Base-by-base conservation (phyloP, 2,329 filamentous ascomycete genomes). In the Talaromyces sp. region DNA sequence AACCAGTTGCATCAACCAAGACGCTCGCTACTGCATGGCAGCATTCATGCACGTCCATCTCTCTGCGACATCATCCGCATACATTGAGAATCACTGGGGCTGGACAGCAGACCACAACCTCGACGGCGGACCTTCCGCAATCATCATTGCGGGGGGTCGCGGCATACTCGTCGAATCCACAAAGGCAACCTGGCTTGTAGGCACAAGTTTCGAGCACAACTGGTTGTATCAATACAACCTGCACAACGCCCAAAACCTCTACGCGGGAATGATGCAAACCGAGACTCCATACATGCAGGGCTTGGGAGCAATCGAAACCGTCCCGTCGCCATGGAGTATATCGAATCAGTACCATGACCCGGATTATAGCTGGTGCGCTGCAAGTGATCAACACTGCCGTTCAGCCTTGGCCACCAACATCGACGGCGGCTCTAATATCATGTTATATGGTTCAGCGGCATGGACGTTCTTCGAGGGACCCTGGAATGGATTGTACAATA, bases 71-170 rank as follows among this genome's bases (percentile, higher is more conserved):
- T 80, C 80, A 0, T 80, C 80, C 0, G 80, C 80, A 7, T 86
- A 86, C 68, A 78, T 86, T 56, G 84, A 87, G 70, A 85, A 86
- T 70, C 74, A 81, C 66, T 81, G 81, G 81, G 73, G 78, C 25
- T 83, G 81, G 81, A 82, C 78, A 17, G 78, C 80, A 15, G 70
- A 83, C 68, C 81, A 83, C 73, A 81, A 82, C 66, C 76, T 86
- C 17, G 77, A 81, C 58, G 82, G 81, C 11, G 64, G 65, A 19
- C 68, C 70, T 0, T 66, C 69, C 13, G 67, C 70, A 10, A 74
- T 76, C 25, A 78, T 68, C 38, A 36, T 80, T 58, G 74, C 75
- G 1, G 73, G 75, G 2, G 80, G 74, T 22, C 79, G 82, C 5
- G 79, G 79, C 8, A 71, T 80, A 27, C 72, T 81, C 1, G 70